Evolutionary conservation across 306 rosid genomes (phyloP), one percentile per base, ranked within the genome.

Genomic region (Vigna mungo): DNA sequence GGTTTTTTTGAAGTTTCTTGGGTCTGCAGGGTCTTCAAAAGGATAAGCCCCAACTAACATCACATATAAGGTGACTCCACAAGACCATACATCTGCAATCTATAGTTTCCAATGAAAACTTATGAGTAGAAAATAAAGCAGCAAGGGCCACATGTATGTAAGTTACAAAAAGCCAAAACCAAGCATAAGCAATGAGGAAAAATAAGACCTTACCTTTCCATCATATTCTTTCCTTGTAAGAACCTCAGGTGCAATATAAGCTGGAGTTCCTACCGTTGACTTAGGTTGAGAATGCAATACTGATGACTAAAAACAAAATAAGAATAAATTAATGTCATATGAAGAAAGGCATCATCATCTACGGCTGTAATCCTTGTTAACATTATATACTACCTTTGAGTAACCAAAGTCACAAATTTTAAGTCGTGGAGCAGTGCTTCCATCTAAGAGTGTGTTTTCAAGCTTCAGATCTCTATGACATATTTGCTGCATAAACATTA

Each of bases 1-100:
- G 32, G 95, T 86, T 76, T 88, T 91, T 53, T 62, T 84, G 43
- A 93, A 91, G 90, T 93, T 87, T 70, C 78, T 88, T 12, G 98
- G 93, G 75, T 91, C 96, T 36, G 75, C 87, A 4, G 92, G 89
- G 77, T 93, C 95, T 86, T 89, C 95, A 83, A 93, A 93, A 32
- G 96, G 98, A 85, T 93, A 93, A 47, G 90, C 87, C 37, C 98
- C 98, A n/a, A 84, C 84, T 64, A 91, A 75, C 98, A 93, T 93
- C 81, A 93, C 98, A 70, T 82, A 91, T 76, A 93, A 85, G 75
- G 98, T 91, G 76, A 93, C 98, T 55, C 98, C 98, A 83, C 98
- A 91, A 56, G 98, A 93, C 96, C 98, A 93, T 82, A 93, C 95
- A 84, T 93, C 98, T 81, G 98, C 93, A 83, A 91, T 83, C 98